Evolutionary conservation across 2,329 filamentous ascomycete species (phyloP).

Genomic region (Didymella keratinophila): DNA sequence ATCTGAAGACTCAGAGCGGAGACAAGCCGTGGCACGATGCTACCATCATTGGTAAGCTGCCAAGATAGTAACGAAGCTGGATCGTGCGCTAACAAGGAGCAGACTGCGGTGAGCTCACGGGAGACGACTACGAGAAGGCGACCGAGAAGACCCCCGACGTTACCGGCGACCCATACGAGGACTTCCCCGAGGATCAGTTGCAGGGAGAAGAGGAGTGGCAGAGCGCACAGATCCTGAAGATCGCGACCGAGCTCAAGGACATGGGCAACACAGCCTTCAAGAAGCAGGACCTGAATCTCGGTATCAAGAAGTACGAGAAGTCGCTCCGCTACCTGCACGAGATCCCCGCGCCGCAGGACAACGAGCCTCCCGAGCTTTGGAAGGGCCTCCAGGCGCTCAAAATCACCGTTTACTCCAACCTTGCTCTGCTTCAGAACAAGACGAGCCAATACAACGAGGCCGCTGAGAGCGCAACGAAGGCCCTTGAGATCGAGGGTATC

Average conservation of each 20-base stretch:
- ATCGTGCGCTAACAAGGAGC: conserved; percentile 24
- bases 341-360: conserved; percentile 73
- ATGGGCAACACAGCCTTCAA: conserved; percentile 96
- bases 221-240: conserved; percentile 74
- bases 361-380: conserved; percentile 73
- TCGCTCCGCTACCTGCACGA: conserved; percentile 88
- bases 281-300: conserved; percentile 71
- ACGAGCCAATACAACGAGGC: conserved; percentile 75
- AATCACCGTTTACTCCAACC: conserved; percentile 88
- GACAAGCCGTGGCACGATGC: conserved; percentile 82
- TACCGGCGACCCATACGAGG: conserved; percentile 91
- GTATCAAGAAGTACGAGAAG: conserved; percentile 93
- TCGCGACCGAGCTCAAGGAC: conserved; percentile 85
- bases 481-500: conserved; percentile 69
- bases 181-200: conserved; percentile 86
- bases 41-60: conserved; percentile 61
- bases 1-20: conserved; percentile 72
- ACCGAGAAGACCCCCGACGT: conserved; percentile 76
- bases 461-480: conserved; percentile 73
- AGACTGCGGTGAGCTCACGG: conserved; percentile 86
- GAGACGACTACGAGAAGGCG: conserved; percentile 71
- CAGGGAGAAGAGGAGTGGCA: conserved; percentile 65
- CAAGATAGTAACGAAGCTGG: neutral
- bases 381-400: conserved; percentile 75
- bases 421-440: conserved; percentile 85